Percentiles rank a stretch among this genome's conserved stretches.
Evolutionary conservation across 1,139 yeast genomes (phyloP).

Genomic region (Pichia cactophila): DNA sequence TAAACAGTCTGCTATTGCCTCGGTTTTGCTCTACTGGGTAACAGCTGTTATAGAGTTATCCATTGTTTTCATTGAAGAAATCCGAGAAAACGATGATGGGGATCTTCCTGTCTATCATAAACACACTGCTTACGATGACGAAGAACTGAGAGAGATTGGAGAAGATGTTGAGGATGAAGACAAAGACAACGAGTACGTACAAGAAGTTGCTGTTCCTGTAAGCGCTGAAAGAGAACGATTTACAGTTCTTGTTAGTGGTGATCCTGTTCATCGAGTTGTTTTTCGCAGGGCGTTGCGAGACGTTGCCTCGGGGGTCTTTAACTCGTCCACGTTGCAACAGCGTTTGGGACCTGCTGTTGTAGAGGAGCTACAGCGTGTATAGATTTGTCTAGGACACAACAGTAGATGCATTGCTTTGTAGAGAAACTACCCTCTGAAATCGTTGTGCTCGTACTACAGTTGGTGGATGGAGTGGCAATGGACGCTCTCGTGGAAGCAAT

Average conservation of each 20-base stretch:
- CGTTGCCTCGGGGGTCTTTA: conserved; percentile 1
- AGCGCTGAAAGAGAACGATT: conserved; percentile 56
- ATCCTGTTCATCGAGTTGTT: conserved; percentile 54
- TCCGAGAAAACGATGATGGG: conserved; percentile 53
- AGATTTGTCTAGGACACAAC: not conserved
- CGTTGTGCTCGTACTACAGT: not conserved
- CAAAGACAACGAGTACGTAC: conserved; percentile 33
- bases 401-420: conserved; percentile 4
- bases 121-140: conserved; percentile 48
- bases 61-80: conserved; percentile 63
- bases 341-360: not conserved
- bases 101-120: conserved; percentile 57
- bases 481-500: not conserved
- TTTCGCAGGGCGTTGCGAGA: conserved; percentile 28
- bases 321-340: not conserved
- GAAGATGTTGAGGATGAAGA: conserved; percentile 21
- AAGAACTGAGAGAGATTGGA: conserved; percentile 32
- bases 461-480: not conserved
- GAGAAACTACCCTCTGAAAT: not conserved
- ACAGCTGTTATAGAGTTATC: conserved; percentile 43
- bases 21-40: conserved; percentile 37
- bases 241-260: conserved; percentile 40
- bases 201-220: conserved; percentile 32
- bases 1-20: conserved; percentile 55
- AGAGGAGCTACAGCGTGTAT: conserved; percentile 4